These are phyloP conservation scores for Penicillium palitans DNA, from an alignment of 2,329 filamentous ascomycete species.

Conservation along the genomic window DNA sequence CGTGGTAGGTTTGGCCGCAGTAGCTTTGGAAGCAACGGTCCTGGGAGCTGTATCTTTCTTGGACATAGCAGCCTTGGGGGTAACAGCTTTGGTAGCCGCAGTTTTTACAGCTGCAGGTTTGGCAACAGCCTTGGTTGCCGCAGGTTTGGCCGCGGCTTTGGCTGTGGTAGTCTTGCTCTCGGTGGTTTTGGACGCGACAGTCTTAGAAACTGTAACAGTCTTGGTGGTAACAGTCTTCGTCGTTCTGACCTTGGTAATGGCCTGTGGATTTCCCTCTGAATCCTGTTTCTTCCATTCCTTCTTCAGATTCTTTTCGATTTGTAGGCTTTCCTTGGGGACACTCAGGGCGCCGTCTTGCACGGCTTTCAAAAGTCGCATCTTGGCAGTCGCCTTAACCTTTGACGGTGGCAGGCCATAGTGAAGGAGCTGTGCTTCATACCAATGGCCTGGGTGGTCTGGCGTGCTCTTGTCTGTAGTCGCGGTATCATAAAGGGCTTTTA, in stretches of 20 bases:
- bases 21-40: not conserved
- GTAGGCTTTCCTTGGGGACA: slow-evolving; percentile 52
- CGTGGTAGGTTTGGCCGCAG: not conserved
- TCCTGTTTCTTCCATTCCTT: slow-evolving; percentile 58
- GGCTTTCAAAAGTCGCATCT: slow-evolving; percentile 60
- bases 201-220: not conserved
- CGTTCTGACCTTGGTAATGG: not conserved
- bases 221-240: not conserved
- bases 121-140: not conserved
- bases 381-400: slow-evolving; percentile 60
- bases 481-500: slow-evolving; percentile 47
- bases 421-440: slow-evolving; percentile 63
- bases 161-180: not conserved
- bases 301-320: slow-evolving; percentile 58
- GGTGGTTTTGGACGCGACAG: not conserved
- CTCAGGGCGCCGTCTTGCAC: slow-evolving; percentile 51
- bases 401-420: slow-evolving; percentile 62
- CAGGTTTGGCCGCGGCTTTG: not conserved
- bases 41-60: not conserved
- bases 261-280: slow-evolving; percentile 19
- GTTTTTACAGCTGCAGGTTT: not conserved
- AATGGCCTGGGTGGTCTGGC: slow-evolving; percentile 59
- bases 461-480: slow-evolving; percentile 1
- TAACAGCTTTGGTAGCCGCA: not conserved
- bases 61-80: not conserved